Conservation (phyloP, 1,284 basidiomycete genomes). For the Pyrrhoderma noxium region DNA sequence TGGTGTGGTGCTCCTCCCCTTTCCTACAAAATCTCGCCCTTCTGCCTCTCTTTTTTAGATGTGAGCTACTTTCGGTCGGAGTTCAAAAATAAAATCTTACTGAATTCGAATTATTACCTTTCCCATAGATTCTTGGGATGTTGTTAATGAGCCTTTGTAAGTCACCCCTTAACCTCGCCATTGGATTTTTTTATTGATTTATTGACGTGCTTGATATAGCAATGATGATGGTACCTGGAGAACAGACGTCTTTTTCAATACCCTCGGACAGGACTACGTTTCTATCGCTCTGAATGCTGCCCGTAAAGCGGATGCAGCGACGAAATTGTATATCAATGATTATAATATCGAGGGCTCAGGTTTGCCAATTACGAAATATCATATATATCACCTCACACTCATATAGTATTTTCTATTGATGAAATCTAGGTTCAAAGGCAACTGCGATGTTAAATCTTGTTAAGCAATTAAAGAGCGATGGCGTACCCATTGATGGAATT, state of each 20-base stretch:
- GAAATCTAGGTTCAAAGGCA: conserved; percentile 33
- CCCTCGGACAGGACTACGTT: conserved; percentile 31
- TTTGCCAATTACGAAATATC: background rate
- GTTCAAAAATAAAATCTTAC: background rate
- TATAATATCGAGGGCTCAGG: conserved; percentile 29
- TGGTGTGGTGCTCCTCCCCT: background rate
- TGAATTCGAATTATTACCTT: background rate
- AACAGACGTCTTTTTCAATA: conserved; percentile 30
- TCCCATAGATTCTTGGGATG: conserved; percentile 21
- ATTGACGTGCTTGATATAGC: conserved; percentile 14
- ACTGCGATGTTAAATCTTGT: conserved; percentile 41
- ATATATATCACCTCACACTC: no score
- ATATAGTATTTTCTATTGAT: conserved; percentile 27
- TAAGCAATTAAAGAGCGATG: conserved; percentile 32
- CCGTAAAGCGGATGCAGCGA: conserved; percentile 29
- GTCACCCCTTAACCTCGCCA: background rate
- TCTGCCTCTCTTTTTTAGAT: background rate
- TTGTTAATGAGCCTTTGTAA: conserved; percentile 19
- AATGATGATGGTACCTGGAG: conserved; percentile 33
- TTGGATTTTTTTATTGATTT: background rate
- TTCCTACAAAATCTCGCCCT: no score
- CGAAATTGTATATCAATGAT: conserved; percentile 32
- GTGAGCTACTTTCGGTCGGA: background rate
- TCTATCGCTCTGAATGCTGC: conserved; percentile 31
- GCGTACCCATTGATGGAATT: conserved; percentile 42